A percentile compares a stretch with the other conserved stretches of the same genome.
Evolutionary conservation across 2,329 filamentous ascomycete species (phyloP).

Genomic region (Arthrobotrys megalospora): DNA sequence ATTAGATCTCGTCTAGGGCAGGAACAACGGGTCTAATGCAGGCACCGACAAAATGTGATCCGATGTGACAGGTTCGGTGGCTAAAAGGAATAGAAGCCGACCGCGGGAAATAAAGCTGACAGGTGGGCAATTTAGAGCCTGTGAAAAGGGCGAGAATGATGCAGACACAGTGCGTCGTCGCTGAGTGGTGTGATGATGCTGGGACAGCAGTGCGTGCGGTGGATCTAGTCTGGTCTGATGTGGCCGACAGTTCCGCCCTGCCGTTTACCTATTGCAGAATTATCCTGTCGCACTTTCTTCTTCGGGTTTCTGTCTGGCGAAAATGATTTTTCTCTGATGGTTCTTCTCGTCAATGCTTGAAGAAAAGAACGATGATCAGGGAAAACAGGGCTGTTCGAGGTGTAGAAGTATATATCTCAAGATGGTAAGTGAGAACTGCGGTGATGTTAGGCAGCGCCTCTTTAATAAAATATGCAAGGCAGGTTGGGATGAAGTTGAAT

Average conservation of each 20-base stretch:
- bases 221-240: constrained; percentile 16
- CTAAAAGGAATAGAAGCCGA: constrained; percentile 52
- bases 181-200: constrained; percentile 28
- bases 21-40: constrained; percentile 39
- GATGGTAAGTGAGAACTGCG: constrained; percentile 48
- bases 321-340: constrained; percentile 10
- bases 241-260: constrained; percentile 24
- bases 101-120: constrained; percentile 37
- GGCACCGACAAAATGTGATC: constrained; percentile 28
- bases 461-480: neutral
- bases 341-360: constrained; percentile 32
- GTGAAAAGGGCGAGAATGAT: constrained; percentile 33
- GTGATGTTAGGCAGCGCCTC: constrained; percentile 36
- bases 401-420: constrained; percentile 27
- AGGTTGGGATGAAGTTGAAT: constrained; percentile 16
- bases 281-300: constrained; percentile 44
- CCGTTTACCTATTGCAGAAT: constrained; percentile 19
- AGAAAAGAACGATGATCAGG: constrained; percentile 13
- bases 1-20: constrained; percentile 53
- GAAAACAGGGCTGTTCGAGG: constrained; percentile 6
- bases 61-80: constrained; percentile 47
- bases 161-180: constrained; percentile 32
- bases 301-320: constrained; percentile 28
- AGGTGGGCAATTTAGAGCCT: constrained; percentile 22
- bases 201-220: neutral